Base-by-base conservation (phyloP, 768 basidiomycete species). In the Pholiota microspora region DNA sequence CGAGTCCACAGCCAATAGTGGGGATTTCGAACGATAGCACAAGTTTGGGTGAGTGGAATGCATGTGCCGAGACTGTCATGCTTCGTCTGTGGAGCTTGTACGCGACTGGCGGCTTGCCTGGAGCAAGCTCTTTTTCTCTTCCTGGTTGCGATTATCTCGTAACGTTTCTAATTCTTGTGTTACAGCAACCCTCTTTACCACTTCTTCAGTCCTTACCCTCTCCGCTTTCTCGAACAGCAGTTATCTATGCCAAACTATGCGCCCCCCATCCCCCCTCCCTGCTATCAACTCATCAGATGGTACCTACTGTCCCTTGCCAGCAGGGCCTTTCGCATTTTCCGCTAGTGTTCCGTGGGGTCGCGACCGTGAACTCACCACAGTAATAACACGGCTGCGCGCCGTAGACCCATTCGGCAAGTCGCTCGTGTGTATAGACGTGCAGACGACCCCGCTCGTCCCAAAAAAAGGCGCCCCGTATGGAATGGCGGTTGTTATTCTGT, bases 391-490 rank as follows among this genome's bases (percentile, higher is more conserved):
- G 18, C 71, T 99, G 21, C 86, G 92, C 44, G 89, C 94, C 7
- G 88, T 98, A 21, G 97, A 99, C 71, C 86, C 94, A 0, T 85
- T 82, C 40, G 83, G 88, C 49, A 77, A 83, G 29, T 91, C 94
- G 61, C 78, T 98, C 40, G 71, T 94, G 2, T 99, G 97, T 67
- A 63, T 95, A 44, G 85, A 89, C 59, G 73, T 98, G 15, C 64
- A 74, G 36, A 87, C 89, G 1, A 94, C 94, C 0, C 89, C 94
- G 0, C 81, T 92, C 29, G 67, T 79, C 24, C 86, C 89, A 7
- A 67, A 73, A n/a, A 73, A 77, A 24, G 56, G 79, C 38, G 73
- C 74, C 2, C 82, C 83, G 1, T 92, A 91, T 59, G 92, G 91
- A 24, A 70, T 71, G 32, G 89, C 87, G 10, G 71, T 69, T 40